A percentile compares a stretch with the other conserved stretches of the same genome.
Conservation (phyloP, 2,329 filamentous ascomycete species). For the Aspergillus vadensis region DNA sequence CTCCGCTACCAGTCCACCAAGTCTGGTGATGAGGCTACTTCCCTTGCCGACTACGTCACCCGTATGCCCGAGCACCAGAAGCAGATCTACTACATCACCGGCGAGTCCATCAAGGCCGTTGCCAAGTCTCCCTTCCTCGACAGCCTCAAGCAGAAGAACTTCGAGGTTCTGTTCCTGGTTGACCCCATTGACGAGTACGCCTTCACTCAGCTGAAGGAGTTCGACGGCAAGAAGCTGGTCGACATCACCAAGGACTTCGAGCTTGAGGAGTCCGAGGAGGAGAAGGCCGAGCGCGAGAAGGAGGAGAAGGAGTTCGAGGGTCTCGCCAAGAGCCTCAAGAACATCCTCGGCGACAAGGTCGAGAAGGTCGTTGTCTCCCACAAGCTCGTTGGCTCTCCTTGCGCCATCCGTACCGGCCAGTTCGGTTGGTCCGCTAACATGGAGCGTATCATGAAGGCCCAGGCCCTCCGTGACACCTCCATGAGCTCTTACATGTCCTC, state of each 20-base stretch:
- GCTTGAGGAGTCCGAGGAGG: constrained; percentile 98
- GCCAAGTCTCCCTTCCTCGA: constrained; percentile 98
- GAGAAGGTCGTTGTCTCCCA: constrained; percentile 99
- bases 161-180: constrained; percentile 98
- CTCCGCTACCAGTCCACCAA: constrained; percentile 99
- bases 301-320: constrained; percentile 98
- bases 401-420: constrained; percentile 98
- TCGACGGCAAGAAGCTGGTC: constrained; percentile 99
- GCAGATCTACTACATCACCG: constrained; percentile 99
- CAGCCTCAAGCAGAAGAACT: constrained; percentile 97
- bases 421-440: constrained; percentile 99
- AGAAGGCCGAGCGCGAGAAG: constrained; percentile 92
- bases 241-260: constrained; percentile 99
- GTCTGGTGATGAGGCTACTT: constrained; percentile 94
- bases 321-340: constrained; percentile 97
- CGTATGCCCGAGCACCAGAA: constrained; percentile 99
- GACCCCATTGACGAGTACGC: constrained; percentile 99
- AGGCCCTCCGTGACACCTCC: constrained; percentile 98
- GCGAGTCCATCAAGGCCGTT: constrained; percentile 98
- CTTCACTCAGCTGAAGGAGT: constrained; percentile 99
- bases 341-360: constrained; percentile 97
- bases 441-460: constrained; percentile 99
- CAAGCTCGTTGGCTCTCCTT: constrained; percentile 93
- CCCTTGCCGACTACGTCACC: constrained; percentile 94
- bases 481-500: constrained; percentile 99